Base-by-base conservation (phyloP, 2,329 filamentous ascomycete genomes). In the Arthrobotrys sphaeroides region DNA sequence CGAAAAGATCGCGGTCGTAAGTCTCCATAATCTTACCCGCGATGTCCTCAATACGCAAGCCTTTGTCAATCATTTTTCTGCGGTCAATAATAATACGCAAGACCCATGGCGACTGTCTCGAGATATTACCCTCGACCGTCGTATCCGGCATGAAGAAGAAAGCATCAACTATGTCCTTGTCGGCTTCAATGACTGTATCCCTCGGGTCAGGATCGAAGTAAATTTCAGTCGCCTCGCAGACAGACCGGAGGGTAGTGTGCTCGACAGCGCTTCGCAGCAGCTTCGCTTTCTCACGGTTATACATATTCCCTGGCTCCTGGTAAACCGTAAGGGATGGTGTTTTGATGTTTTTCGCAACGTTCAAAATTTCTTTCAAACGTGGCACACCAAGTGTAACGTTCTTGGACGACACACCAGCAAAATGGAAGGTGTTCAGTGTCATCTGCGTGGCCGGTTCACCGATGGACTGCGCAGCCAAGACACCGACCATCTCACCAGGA, bases 351-450 rank as follows among this genome's bases (percentile, higher is more conserved):
- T 91, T 94, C 0, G 96, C 95, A 73, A 99, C 90, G 83, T 99
- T 99, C 70, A 99, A 87, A 89, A 99, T 99, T 85, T 99, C 95
- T 87, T 99, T 99, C 57, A 99, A 88, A 89, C 95, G 94, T 45
- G 95, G 95, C 45, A 99, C 95, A 93, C 95, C 95, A 55, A 99
- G 90, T 0, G 95, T 99, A 66, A 99, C 94, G 87, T 99, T 99
- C 90, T 99, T 99, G 22, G 94, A 97, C 38, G 96, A 97, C 76
- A 99, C 93, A 97, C 95, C 95, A 83, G 95, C 94, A 83, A 99
- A 99, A 87, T 99, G 95, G 91, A 99, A 99, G 22, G 95, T 99
- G 85, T 99, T 99, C 76, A 99, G 85, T 0, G 95, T 99, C 95
- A 99, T 99, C 86, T 99, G 95, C 0, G 95, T 99, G 20, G 95